Conservation (phyloP, 768 basidiomycete genomes). For the Pisolithus sp. region DNA sequence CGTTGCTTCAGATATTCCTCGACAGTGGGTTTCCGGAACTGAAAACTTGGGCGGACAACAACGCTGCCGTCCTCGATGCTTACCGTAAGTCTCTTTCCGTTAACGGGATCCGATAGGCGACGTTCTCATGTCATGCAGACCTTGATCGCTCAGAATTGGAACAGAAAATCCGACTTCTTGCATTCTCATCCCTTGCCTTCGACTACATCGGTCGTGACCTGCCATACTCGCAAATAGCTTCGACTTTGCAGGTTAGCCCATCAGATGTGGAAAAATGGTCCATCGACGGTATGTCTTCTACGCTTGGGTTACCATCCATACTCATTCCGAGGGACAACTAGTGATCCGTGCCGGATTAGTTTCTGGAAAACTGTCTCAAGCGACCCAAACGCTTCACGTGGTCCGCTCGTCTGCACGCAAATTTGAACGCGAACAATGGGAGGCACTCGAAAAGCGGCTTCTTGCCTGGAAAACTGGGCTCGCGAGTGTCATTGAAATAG, state of each 20-base stretch:
- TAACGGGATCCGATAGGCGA: not conserved
- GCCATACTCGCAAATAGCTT: slow-evolving; percentile 62
- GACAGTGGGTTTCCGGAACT: slow-evolving; percentile 58
- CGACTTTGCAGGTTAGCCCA: slow-evolving; percentile 55
- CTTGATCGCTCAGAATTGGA: slow-evolving; percentile 56
- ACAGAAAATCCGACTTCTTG: slow-evolving; percentile 73
- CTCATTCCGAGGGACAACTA: slow-evolving; percentile 19
- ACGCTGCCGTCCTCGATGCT: slow-evolving; percentile 45
- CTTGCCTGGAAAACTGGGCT: slow-evolving; percentile 75
- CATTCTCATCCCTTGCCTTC: slow-evolving; percentile 72
- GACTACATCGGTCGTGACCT: slow-evolving; percentile 69
- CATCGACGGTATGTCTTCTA: slow-evolving; percentile 60
- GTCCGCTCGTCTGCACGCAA: slow-evolving; percentile 67
- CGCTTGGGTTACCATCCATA: not conserved
- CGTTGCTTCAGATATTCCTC: slow-evolving; percentile 72
- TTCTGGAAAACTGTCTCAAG: slow-evolving; percentile 80
- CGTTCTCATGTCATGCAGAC: slow-evolving; percentile 30
- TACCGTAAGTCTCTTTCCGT: slow-evolving; percentile 41
- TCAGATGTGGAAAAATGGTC: slow-evolving; percentile 80
- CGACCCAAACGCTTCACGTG: slow-evolving; percentile 64
- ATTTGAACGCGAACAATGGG: slow-evolving; percentile 79
- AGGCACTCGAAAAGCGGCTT: slow-evolving; percentile 64
- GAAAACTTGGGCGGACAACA: slow-evolving; percentile 48
- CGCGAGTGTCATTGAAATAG: slow-evolving; percentile 62
- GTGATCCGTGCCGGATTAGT: slow-evolving; percentile 78